These are phyloP conservation scores for Trypanosoma boissoni DNA, from an alignment of 208 protist genomes.

Conservation along the genomic window DNA sequence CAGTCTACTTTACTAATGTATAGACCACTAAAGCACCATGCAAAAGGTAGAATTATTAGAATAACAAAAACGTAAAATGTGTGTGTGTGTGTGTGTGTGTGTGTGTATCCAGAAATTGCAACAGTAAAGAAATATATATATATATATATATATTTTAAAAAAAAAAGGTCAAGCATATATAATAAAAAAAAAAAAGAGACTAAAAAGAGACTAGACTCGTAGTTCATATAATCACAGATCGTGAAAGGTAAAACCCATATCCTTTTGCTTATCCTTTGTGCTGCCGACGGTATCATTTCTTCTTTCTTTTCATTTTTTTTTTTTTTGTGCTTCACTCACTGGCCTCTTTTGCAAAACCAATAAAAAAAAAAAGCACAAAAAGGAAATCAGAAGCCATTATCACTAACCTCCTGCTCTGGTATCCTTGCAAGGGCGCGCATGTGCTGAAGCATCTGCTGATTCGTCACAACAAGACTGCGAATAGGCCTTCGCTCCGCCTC, in stretches of 20 bases:
- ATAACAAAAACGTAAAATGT: too few relatives aligned
- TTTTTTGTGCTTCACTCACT: not conserved
- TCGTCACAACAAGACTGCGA: conserved; percentile 58
- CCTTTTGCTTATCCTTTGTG: not conserved
- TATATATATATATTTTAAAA: not conserved
- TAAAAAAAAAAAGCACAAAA: not conserved
- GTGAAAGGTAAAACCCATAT: too few relatives aligned
- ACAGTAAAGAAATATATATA: conserved; percentile 8
- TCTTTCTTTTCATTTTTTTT: not conserved
- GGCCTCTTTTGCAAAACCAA: not conserved
- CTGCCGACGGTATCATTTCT: too few relatives aligned
- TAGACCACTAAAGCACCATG: too few relatives aligned
- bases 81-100: not conserved
- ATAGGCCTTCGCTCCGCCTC: conserved; percentile 26
- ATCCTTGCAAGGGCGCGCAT: conserved; percentile 70
- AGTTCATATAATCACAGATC: too few relatives aligned
- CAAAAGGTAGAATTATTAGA: too few relatives aligned
- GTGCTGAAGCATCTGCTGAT: conserved; percentile 77
- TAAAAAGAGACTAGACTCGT: not conserved
- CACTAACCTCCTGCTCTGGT: conserved; percentile 9
- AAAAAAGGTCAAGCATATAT: not conserved
- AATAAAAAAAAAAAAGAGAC: conserved; percentile 6
- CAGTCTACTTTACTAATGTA: too few relatives aligned
- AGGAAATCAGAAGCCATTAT: conserved; percentile 5
- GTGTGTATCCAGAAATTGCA: not conserved